Base-by-base conservation (phyloP, 495 filamentous ascomycete species). In the Neurospora sp. region DNA sequence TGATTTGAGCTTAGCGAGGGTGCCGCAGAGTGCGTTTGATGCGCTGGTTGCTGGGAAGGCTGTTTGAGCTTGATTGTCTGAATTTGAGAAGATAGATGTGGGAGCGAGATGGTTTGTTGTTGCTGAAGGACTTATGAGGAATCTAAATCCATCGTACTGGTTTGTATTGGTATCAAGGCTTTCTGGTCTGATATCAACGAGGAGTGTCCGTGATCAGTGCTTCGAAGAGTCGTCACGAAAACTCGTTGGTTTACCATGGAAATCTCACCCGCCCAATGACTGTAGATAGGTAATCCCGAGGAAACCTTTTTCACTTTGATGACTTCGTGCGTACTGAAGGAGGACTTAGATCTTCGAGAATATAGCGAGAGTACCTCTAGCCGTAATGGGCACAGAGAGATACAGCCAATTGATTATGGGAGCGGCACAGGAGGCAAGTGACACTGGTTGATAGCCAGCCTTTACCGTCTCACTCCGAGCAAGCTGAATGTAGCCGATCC, bases 1-100 rank as follows among this genome's bases (percentile, higher is more conserved):
- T 66, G 79, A 81, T 69, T 72, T 81, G 40, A 76, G 72, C 54
- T 20, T 62, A 37, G 79, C 78, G 40, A 77, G 72, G 66, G 78
- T 80, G 62, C 79, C 77, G 31, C 69, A 78, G 73, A 77, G 78
- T 27, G 78, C 78, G 1, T 80, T 80, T 54, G 77, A 80, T 59
- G 78, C 77, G 11, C n/a, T 80, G 62, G 76, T 72, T 14, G 37
- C 69, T 78, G 18, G 70, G 39, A 37, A 48, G 14, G n/a, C 27
- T 31, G 42, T 37, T 37, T 16, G 41, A 18, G 46, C 54, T 37
- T 20, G 23, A 23, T 38, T 35, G 8, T 66, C 48, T 3, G 35
- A 48, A 39, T 35, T 2, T 20, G 44, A 48, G 9, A 20, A 9
- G n/a, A 20, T 3, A n/a, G 20, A 20, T 4, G 3, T 20, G 46